phyloP scores from a whole-genome alignment of 768 basidiomycete genomes.

The Kwoniella dendrophila region DNA sequence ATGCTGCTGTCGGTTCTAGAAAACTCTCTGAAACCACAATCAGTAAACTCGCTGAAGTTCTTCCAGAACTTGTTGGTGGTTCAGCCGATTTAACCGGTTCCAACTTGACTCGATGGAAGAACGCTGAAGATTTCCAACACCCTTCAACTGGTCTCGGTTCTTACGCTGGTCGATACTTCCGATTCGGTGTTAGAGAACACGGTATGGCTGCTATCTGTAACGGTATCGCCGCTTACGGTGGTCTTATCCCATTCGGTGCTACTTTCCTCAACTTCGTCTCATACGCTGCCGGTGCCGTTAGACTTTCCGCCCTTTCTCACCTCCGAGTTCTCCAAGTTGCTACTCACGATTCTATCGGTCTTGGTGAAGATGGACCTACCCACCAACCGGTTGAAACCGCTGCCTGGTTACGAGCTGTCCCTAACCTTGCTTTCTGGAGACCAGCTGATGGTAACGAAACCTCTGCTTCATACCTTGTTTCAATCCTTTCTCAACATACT shows the following conservation, averaged over 20 bases:
- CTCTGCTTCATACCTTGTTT: conserved; percentile 84
- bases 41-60: conserved; percentile 68
- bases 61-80: conserved; percentile 84
- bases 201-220: conserved; percentile 96
- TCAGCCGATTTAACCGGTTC: conserved; percentile 90
- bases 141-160: conserved; percentile 79
- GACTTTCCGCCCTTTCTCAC: conserved; percentile 82
- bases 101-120: conserved; percentile 73
- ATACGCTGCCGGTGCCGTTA: conserved; percentile 88
- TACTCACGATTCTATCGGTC: conserved; percentile 90
- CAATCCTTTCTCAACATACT: conserved; percentile 71
- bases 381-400: conserved; percentile 93
- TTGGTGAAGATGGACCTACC: conserved; percentile 84
- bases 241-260: conserved; percentile 83
- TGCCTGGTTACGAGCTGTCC: conserved; percentile 80
- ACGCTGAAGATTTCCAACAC: conserved; percentile 80
- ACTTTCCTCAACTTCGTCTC: conserved; percentile 96
- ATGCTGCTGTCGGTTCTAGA: conserved; percentile 84
- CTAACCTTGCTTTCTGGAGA: conserved; percentile 81
- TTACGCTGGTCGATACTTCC: conserved; percentile 86
- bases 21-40: conserved; percentile 90
- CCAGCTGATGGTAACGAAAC: conserved; percentile 90
- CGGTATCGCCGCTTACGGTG: conserved; percentile 85
- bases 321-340: conserved; percentile 95
- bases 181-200: conserved; percentile 97